Conservation (phyloP, 192 early-diverging fungal genomes). For the Coemansia pectinata region DNA sequence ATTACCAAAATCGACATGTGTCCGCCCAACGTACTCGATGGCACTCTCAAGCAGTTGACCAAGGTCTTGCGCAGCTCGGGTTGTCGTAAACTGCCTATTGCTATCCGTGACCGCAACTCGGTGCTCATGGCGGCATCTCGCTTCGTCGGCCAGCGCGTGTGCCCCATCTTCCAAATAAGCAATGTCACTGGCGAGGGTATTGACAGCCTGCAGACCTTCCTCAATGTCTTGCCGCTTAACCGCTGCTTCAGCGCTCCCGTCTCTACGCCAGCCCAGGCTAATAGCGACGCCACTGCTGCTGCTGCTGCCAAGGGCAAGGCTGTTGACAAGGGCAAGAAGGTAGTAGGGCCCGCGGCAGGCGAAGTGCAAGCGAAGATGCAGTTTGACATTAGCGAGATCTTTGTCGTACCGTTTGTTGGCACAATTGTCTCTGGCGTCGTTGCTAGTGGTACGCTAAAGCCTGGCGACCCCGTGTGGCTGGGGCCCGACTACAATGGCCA, state of each 20-base stretch:
- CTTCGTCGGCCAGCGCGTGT: slow-evolving; percentile 86
- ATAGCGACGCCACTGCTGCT: slow-evolving; percentile 51
- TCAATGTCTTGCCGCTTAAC: slow-evolving; percentile 76
- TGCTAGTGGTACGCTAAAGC: slow-evolving; percentile 67
- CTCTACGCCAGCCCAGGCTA: not conserved
- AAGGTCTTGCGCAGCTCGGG: slow-evolving; percentile 85
- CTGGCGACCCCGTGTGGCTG: slow-evolving; percentile 79
- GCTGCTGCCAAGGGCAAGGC: not conserved
- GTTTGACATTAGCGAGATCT: slow-evolving; percentile 88
- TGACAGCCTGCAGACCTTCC: slow-evolving; percentile 73
- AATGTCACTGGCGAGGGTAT: slow-evolving; percentile 86
- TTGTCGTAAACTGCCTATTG: slow-evolving; percentile 90
- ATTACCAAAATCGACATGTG: slow-evolving; percentile 97
- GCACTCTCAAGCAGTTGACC: slow-evolving; percentile 79
- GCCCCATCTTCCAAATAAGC: slow-evolving; percentile 93
- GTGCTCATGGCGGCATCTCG: slow-evolving; percentile 77
- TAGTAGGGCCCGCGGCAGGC: not conserved
- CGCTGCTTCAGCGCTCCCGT: slow-evolving; percentile 29
- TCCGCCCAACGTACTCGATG: slow-evolving; percentile 78
- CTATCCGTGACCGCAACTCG: slow-evolving; percentile 71
- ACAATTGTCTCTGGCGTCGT: slow-evolving; percentile 90
- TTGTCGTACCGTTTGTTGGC: slow-evolving; percentile 86
- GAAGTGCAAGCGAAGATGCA: slow-evolving; percentile 57
- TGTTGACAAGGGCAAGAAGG: not conserved
- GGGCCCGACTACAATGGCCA: slow-evolving; percentile 86